These are phyloP conservation scores for Mycogone perniciosa DNA, from an alignment of 2,329 filamentous ascomycete genomes.

Conservation along the genomic window DNA sequence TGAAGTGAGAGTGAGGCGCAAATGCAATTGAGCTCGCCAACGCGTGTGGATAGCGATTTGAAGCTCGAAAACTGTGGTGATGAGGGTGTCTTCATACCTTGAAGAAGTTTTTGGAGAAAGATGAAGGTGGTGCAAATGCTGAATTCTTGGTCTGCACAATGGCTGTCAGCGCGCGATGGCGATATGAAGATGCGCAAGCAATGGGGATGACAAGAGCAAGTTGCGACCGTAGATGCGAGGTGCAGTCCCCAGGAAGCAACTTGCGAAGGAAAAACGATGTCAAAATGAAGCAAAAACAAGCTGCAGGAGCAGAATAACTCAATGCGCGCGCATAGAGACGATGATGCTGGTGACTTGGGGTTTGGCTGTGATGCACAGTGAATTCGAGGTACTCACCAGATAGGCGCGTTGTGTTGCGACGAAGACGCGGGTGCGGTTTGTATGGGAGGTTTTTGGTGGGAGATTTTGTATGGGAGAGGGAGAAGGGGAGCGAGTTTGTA, in stretches of 20 bases:
- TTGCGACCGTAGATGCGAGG: constrained; percentile 13
- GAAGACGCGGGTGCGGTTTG: constrained; percentile 37
- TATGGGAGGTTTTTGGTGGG: constrained; percentile 48
- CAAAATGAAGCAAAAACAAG: constrained; percentile 18
- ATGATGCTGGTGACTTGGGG: constrained; percentile 28
- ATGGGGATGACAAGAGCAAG: constrained; percentile 1
- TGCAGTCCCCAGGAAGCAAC: constrained; percentile 9
- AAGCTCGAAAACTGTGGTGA: constrained; percentile 28
- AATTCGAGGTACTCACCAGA: constrained; percentile 49
- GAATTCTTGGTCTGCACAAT: constrained; percentile 11
- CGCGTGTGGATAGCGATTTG: constrained; percentile 26
- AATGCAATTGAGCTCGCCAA: constrained; percentile 27
- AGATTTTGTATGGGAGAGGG: constrained; percentile 56
- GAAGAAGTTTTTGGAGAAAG: constrained; percentile 16
- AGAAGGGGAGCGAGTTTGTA: constrained; percentile 50
- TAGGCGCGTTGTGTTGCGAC: constrained; percentile 37
- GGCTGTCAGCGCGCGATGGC: constrained; percentile 14
- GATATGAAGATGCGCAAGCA: constrained; percentile 2
- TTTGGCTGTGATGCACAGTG: constrained; percentile 33
- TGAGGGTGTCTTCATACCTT: constrained; percentile 31
- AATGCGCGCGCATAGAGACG: constrained; percentile 6
- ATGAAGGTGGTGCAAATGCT: constrained; percentile 21
- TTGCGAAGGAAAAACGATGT: constrained; percentile 11
- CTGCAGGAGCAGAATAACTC: constrained; percentile 5
- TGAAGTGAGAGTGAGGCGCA: constrained; percentile 20